Evolutionary conservation across 1,284 basidiomycete genomes (phyloP).

Genomic region (Puccinia sorghi): DNA sequence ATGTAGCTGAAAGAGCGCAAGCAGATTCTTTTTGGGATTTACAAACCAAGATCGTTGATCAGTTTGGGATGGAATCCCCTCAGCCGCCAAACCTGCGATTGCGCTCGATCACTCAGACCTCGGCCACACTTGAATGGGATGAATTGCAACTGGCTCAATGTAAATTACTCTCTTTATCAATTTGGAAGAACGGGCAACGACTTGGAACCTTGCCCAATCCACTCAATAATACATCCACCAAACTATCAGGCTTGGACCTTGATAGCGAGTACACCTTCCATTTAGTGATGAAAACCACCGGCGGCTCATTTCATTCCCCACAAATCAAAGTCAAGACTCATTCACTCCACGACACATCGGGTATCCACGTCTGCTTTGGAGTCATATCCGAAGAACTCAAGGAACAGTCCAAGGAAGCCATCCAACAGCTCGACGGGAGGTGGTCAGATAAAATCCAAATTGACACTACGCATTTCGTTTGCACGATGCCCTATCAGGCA

Average conservation of each 20-base stretch:
- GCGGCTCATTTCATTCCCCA: constrained; percentile 82
- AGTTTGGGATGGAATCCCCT: constrained; percentile 71
- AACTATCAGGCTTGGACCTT: constrained; percentile 72
- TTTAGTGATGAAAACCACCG: constrained; percentile 79
- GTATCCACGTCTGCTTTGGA: constrained; percentile 87
- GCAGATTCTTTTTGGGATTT: constrained; percentile 77
- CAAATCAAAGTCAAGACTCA: constrained; percentile 79
- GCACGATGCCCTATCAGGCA: constrained; percentile 72
- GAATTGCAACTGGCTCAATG: constrained; percentile 78
- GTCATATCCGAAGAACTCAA: constrained; percentile 74
- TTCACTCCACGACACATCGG: constrained; percentile 88
- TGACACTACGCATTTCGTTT: constrained; percentile 94
- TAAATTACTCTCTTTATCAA: constrained; percentile 79
- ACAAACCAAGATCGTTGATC: constrained; percentile 74
- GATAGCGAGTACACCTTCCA: constrained; percentile 90
- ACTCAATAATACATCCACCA: constrained; percentile 77
- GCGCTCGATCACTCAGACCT: constrained; percentile 92
- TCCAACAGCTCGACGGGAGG: constrained; percentile 78
- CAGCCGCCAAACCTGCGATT: constrained; percentile 70
- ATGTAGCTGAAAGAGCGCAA: constrained; percentile 74
- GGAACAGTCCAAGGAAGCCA: constrained; percentile 73
- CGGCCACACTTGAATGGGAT: constrained; percentile 86
- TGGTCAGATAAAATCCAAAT: constrained; percentile 92
- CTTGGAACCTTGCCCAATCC: constrained; percentile 81
- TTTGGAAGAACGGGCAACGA: constrained; percentile 84